Percentiles rank a stretch among this genome's conserved stretches.
phyloP scores from a whole-genome alignment of 2,329 filamentous ascomycete species.

The Beauveria rudraprayagi region DNA sequence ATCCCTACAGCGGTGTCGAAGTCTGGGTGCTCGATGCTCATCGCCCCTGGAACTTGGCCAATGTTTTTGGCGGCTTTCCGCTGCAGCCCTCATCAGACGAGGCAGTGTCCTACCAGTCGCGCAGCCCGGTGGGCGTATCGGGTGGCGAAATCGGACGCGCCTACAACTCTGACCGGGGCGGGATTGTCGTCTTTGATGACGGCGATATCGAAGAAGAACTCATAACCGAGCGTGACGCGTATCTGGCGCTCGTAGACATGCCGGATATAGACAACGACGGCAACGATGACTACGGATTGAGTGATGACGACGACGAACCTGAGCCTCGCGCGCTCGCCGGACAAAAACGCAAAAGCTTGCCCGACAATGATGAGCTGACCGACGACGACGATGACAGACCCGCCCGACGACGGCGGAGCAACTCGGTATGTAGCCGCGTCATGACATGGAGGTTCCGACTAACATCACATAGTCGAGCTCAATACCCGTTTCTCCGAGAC shows the following conservation, averaged over 20 bases:
- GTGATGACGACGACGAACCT: slow-evolving; percentile 42
- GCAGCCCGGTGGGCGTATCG: slow-evolving; percentile 57
- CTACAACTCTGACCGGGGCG: slow-evolving; percentile 74
- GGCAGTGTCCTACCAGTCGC: slow-evolving; percentile 37
- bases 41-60: slow-evolving; percentile 88
- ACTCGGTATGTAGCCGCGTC: slow-evolving; percentile 56
- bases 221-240: slow-evolving; percentile 66
- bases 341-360: slow-evolving; percentile 74
- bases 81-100: slow-evolving; percentile 43
- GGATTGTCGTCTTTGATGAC: slow-evolving; percentile 91
- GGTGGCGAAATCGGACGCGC: slow-evolving; percentile 62
- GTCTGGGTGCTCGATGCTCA: slow-evolving; percentile 91
- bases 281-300: slow-evolving; percentile 52
- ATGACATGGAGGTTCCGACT: background rate
- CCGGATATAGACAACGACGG: slow-evolving; percentile 78
- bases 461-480: slow-evolving; percentile 46
- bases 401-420: slow-evolving; percentile 73
- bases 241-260: slow-evolving; percentile 81
- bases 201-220: slow-evolving; percentile 88
- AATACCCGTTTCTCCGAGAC: slow-evolving; percentile 56
- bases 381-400: slow-evolving; percentile 65
- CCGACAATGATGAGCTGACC: slow-evolving; percentile 62
- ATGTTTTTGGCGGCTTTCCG: slow-evolving; percentile 75
- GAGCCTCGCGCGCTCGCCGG: slow-evolving; percentile 41
- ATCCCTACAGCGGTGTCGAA: slow-evolving; percentile 73